These are phyloP conservation scores for Fusarium sp. DNA, from an alignment of 2,329 filamentous ascomycete species.

Conservation along the genomic window DNA sequence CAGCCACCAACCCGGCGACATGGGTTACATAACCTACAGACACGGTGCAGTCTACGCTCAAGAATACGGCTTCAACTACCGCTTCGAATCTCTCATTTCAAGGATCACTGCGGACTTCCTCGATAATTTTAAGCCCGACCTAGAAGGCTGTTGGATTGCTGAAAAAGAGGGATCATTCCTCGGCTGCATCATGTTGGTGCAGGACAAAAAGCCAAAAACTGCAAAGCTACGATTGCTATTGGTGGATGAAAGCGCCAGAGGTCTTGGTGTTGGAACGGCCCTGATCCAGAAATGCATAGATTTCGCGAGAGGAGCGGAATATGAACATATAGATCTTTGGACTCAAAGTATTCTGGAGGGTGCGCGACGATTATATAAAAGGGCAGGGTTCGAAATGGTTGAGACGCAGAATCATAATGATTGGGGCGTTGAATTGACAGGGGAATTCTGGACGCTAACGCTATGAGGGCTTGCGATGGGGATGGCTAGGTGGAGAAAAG, in stretches of 20 bases:
- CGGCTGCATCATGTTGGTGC: background rate
- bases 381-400: background rate
- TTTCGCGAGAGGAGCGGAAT: background rate
- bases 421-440: background rate
- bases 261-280: background rate
- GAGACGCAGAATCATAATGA: background rate
- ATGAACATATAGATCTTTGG: background rate
- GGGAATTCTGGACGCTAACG: background rate
- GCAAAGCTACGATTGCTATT: background rate
- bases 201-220: background rate
- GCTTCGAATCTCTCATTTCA: background rate
- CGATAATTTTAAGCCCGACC: background rate
- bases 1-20: background rate
- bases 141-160: conserved; percentile 1
- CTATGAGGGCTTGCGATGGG: background rate
- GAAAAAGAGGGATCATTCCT: background rate
- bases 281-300: conserved; percentile 2
- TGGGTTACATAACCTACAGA: conserved; percentile 1
- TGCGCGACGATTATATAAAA: background rate
- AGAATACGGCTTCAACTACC: background rate
- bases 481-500: background rate
- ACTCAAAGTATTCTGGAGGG: background rate
- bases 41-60: background rate
- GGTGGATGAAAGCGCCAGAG: background rate
- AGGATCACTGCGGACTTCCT: background rate